These are phyloP conservation scores for Dothistroma septosporum DNA, from an alignment of 2,329 filamentous ascomycete species.

Conservation along the genomic window DNA sequence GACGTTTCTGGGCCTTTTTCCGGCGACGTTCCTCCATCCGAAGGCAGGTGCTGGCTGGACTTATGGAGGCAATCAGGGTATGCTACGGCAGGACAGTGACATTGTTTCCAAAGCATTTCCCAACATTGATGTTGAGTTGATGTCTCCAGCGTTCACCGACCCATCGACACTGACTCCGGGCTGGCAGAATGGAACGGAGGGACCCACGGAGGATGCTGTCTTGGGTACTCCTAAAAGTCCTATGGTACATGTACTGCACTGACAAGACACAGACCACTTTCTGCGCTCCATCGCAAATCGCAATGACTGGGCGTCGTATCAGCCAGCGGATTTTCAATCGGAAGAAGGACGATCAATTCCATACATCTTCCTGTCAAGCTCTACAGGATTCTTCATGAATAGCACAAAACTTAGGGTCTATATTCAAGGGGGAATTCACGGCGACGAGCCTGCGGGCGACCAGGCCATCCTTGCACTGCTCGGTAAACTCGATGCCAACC, in stretches of 20 bases:
- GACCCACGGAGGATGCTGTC: conserved; percentile 20
- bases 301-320: conserved; percentile 20
- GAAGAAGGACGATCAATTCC: conserved; percentile 19
- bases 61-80: background rate
- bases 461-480: conserved; percentile 36
- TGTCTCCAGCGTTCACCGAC: conserved; percentile 21
- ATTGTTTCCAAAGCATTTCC: conserved; percentile 14
- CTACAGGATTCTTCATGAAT: background rate
- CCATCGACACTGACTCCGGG: conserved; percentile 17
- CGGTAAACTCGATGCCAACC: conserved; percentile 35
- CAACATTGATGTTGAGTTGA: conserved; percentile 20
- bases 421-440: conserved; percentile 37
- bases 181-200: conserved; percentile 22
- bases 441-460: conserved; percentile 39
- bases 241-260: background rate
- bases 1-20: background rate
- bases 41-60: background rate
- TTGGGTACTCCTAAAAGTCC: conserved; percentile 2
- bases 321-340: conserved; percentile 17
- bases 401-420: conserved; percentile 34
- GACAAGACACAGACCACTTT: conserved; percentile 14
- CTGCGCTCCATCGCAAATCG: conserved; percentile 14
- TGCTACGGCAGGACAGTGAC: conserved; percentile 1
- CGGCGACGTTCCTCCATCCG: background rate
- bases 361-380: conserved; percentile 8